Base-by-base conservation (phyloP, 345 rosid species). In the Lumnitzera racemosa region DNA sequence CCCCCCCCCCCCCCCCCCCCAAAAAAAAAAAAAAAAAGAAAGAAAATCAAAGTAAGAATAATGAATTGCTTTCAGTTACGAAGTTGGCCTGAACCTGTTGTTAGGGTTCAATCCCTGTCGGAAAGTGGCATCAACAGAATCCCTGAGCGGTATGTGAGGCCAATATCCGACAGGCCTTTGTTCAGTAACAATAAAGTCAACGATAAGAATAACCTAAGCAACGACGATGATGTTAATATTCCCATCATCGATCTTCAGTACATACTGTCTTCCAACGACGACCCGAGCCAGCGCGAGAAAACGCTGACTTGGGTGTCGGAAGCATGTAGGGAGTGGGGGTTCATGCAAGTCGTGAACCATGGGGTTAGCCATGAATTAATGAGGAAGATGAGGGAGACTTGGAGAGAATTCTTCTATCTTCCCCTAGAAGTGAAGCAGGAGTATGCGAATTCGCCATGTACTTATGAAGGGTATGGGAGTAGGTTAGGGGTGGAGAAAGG, bases 391-490 rank as follows among this genome's bases (percentile, higher is more conserved):
- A 66, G 87, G 1, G 87, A 76, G 68, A 69, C 64, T 11, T 94
- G 97, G 96, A 70, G 88, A 25, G 78, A 75, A 41, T 92, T 92
- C 75, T 92, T 92, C 51, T 79, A 76, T 63, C 73, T 72, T 14
- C 99, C 99, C 4, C n/a, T 81, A 53, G 90, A 88, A 16, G 64
- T 59, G 46, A 94, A 87, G 68, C 87, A 78, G 50, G 66, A 62
- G 51, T 83, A 81, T 20, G 88, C 97, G 8, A 94, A 90, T 69
- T 57, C 78, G 1, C 98, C 98, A n/a, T 76, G 65, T 5, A 87
- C 95, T 2, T 92, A 92, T 13, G 96, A 87, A 70, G 98, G 98
- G 8, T 92, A 89, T 66, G 98, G 98, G 9, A 92, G 98, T 65
- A 79, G 96, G 11, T 61, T 94, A 54, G 97, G 99, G 1, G 79